A percentile compares a stretch with the other conserved stretches of the same genome.
Evolutionary conservation across 2,329 filamentous ascomycete species (phyloP).

Genomic region (Sporothrix euskadiensis): DNA sequence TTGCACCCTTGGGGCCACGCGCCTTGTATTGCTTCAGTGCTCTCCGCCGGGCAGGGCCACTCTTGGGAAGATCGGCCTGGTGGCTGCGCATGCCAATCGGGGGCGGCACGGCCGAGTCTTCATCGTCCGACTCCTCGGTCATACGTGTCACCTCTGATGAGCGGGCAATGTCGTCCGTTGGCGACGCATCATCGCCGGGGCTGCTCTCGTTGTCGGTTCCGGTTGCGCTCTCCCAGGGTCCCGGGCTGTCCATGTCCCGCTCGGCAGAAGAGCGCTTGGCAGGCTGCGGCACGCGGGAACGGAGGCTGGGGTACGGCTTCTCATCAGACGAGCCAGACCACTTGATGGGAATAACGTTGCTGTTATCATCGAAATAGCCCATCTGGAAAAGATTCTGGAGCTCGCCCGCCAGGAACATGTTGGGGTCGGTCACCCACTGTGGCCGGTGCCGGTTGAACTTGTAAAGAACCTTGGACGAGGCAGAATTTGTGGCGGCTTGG

Average conservation of each 20-base stretch:
- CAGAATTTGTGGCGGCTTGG: conserved; percentile 30
- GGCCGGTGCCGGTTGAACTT: conserved; percentile 54
- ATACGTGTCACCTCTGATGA: conserved; percentile 27
- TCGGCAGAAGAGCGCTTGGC: conserved; percentile 44
- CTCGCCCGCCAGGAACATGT: conserved; percentile 59
- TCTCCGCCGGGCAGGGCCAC: conserved; percentile 41
- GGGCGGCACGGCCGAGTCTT: conserved; percentile 27
- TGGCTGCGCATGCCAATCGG: conserved; percentile 29
- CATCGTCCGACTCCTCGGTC: conserved; percentile 44
- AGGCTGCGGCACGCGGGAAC: conserved; percentile 39
- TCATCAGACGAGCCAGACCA: conserved; percentile 64
- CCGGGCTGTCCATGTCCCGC: conserved; percentile 51
- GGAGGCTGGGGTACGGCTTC: conserved; percentile 56
- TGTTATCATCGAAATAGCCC: conserved; percentile 61
- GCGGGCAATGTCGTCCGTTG: neutral
- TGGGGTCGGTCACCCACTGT: conserved; percentile 52
- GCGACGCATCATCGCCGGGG: conserved; percentile 46
- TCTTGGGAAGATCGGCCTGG: conserved; percentile 31
- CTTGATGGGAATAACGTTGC: conserved; percentile 66
- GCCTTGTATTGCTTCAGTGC: conserved; percentile 45
- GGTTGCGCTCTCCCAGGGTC: conserved; percentile 48
- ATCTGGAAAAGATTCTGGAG: conserved; percentile 76
- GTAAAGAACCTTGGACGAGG: conserved; percentile 42
- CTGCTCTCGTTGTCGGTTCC: conserved; percentile 51
- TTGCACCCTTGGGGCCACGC: conserved; percentile 50